A percentile compares a stretch with the other conserved stretches of the same genome.
Conservation (phyloP, 2,329 filamentous ascomycete species). For the Fusarium transvaalense region DNA sequence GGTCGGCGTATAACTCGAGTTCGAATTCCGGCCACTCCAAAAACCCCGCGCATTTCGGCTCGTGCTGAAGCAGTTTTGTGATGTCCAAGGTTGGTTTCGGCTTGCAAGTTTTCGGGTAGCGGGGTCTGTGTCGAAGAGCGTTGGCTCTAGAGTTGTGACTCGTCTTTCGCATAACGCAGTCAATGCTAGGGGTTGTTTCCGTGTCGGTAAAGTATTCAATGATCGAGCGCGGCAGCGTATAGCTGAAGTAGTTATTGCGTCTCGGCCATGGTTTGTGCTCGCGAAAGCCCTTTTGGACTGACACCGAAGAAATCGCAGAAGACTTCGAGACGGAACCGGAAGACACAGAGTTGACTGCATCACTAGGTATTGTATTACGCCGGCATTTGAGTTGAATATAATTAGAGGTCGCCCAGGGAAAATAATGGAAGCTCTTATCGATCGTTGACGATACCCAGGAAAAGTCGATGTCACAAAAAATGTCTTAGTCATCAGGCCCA, state of each 20-base stretch:
- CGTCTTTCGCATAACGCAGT: conserved; percentile 29
- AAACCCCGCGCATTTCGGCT: conserved; percentile 41
- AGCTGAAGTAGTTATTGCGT: conserved; percentile 22
- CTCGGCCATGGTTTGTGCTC: conserved; percentile 56
- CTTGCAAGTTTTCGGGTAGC: conserved; percentile 31
- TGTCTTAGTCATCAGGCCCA: conserved; percentile 36
- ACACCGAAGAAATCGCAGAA: conserved; percentile 79
- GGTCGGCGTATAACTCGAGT: conserved; percentile 47
- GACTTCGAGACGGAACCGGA: conserved; percentile 65
- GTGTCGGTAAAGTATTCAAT: conserved; percentile 11
- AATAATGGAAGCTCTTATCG: conserved; percentile 30
- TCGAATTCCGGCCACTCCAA: conserved; percentile 36
- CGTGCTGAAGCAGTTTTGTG: conserved; percentile 50
- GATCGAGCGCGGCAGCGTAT: conserved; percentile 41
- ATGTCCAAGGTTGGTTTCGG: conserved; percentile 17
- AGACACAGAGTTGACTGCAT: conserved; percentile 61
- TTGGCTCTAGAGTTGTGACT: conserved; percentile 48
- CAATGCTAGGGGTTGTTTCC: conserved; percentile 30
- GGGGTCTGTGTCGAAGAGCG: conserved; percentile 47
- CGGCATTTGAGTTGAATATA: conserved; percentile 33
- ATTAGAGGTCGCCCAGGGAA: conserved; percentile 10
- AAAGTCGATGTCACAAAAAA: conserved; percentile 37
- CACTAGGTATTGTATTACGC: conserved; percentile 41
- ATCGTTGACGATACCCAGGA: conserved; percentile 34
- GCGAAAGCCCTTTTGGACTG: conserved; percentile 74